phyloP scores from a whole-genome alignment of 2,329 filamentous ascomycete species.

The Xylaria digitata region DNA sequence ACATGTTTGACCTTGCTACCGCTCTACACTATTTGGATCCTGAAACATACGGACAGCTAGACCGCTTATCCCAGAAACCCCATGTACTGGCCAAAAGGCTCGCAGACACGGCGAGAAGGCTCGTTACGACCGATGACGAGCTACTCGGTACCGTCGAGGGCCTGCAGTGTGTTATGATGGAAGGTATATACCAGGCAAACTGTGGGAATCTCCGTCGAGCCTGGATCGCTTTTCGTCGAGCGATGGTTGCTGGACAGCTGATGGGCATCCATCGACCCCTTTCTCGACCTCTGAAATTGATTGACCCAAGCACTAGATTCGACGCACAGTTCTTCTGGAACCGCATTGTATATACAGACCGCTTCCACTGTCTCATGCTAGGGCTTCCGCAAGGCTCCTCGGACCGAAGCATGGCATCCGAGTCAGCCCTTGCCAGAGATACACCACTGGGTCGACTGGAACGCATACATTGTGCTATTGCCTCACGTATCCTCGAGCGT shows the following conservation, averaged over 20 bases:
- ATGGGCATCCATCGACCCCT: constrained; percentile 25
- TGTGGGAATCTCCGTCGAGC: constrained; percentile 57
- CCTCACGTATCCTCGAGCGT: constrained; percentile 52
- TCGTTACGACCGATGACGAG: constrained; percentile 60
- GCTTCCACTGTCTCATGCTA: constrained; percentile 13
- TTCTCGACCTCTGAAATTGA: neutral
- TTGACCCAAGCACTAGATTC: constrained; percentile 16
- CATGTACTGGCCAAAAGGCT: constrained; percentile 33
- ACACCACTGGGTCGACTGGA: constrained; percentile 5
- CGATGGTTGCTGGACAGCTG: constrained; percentile 45
- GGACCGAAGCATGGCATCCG: constrained; percentile 8
- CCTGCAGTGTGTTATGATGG: constrained; percentile 60
- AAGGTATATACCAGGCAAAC: constrained; percentile 58
- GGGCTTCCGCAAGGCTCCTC: constrained; percentile 18
- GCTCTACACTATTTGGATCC: constrained; percentile 52
- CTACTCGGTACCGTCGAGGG: constrained; percentile 58
- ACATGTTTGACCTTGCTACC: constrained; percentile 54
- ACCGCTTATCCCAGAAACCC: neutral
- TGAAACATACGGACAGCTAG: neutral
- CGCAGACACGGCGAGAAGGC: constrained; percentile 44
- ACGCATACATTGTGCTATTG: constrained; percentile 28
- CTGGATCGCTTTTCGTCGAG: constrained; percentile 58
- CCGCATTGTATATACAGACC: constrained; percentile 20
- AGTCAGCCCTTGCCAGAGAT: neutral
- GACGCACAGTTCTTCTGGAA: constrained; percentile 12